Evolutionary conservation across 1,284 basidiomycete genomes (phyloP).

Genomic region (Cryptococcus sp.): DNA sequence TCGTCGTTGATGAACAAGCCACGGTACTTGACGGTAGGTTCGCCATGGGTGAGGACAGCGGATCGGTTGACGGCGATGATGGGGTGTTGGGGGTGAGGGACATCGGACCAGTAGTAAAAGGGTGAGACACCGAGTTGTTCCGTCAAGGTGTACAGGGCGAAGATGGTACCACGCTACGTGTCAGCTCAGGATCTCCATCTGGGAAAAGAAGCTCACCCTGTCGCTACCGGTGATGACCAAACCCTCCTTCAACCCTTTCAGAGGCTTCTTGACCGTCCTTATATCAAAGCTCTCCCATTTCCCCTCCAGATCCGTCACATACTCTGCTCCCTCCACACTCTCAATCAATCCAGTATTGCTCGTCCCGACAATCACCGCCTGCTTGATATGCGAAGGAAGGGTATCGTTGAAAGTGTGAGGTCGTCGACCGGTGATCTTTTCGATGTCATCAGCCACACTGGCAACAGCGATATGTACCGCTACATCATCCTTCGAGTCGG

Average conservation of each 20-base stretch:
- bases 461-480: conserved; percentile 57
- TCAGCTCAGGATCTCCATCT: background rate
- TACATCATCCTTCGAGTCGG: conserved; percentile 24
- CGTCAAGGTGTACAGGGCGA: conserved; percentile 62
- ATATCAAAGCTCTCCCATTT: conserved; percentile 60
- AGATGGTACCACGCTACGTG: conserved; percentile 53
- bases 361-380: conserved; percentile 58
- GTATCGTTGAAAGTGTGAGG: conserved; percentile 44
- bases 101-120: conserved; percentile 55
- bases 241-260: conserved; percentile 53
- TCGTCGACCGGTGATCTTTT: conserved; percentile 55
- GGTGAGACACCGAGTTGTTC: conserved; percentile 59
- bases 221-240: conserved; percentile 62
- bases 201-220: conserved; percentile 39
- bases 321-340: conserved; percentile 1
- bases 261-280: conserved; percentile 45
- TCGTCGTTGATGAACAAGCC: conserved; percentile 61
- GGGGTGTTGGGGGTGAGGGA: conserved; percentile 54
- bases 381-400: conserved; percentile 14
- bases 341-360: conserved; percentile 53
- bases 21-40: conserved; percentile 64
- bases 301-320: conserved; percentile 49
- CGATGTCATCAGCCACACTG: conserved; percentile 59
- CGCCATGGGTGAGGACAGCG: conserved; percentile 57
- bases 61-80: conserved; percentile 52